phyloP scores from a whole-genome alignment of 306 rosid species.

The Fragaria nilgerrensis region DNA sequence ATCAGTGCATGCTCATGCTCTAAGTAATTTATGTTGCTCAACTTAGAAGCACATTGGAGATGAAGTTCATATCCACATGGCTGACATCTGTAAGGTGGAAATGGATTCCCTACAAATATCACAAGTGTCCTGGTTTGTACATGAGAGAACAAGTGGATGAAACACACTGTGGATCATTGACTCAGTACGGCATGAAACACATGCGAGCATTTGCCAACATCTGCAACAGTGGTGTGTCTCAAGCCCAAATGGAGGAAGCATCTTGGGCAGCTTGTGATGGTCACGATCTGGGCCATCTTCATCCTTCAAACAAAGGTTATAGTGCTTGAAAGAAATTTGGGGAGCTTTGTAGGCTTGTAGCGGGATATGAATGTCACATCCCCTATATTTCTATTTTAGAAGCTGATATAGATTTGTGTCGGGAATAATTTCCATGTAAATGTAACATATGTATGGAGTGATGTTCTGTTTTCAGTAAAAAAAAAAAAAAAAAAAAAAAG shows the following conservation, averaged over 20 bases:
- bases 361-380: background rate
- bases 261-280: conserved; percentile 56
- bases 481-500: no score
- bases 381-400: background rate
- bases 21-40: no score
- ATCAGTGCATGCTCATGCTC: no score
- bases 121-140: no score
- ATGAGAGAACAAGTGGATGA: no score
- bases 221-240: conserved; percentile 56
- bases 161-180: conserved; percentile 68
- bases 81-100: no score
- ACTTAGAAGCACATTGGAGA: no score
- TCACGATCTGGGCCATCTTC: conserved; percentile 38
- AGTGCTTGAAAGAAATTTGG: conserved; percentile 51
- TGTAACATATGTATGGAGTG: background rate
- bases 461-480: background rate
- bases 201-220: conserved; percentile 87
- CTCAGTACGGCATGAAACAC: conserved; percentile 93
- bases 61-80: no score
- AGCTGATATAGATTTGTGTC: background rate
- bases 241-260: conserved; percentile 49
- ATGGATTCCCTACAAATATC: no score
- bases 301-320: conserved; percentile 55
- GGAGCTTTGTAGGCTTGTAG: no score
- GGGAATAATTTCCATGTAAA: background rate